Conservation (phyloP, 23 red algal species). For the Gracilaria domingensis region DNA sequence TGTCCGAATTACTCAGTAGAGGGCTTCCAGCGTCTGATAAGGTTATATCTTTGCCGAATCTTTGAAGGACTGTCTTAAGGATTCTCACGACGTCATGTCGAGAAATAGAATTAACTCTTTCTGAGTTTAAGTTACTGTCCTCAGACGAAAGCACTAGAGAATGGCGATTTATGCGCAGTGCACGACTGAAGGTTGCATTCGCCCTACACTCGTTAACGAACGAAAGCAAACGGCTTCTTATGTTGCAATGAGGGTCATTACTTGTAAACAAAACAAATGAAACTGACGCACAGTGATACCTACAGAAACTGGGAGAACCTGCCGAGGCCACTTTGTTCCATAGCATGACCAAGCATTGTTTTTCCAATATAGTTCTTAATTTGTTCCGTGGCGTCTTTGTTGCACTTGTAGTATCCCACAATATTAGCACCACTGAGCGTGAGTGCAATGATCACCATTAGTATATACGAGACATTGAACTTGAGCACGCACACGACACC, state of each 20-base stretch:
- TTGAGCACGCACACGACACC: conserved; percentile 95
- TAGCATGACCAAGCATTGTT: conserved; percentile 78
- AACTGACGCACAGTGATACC: background rate
- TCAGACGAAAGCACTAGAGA: background rate
- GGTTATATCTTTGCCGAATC: background rate
- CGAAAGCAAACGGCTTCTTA: background rate
- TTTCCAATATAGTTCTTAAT: conserved; percentile 80
- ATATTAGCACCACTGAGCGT: conserved; percentile 83
- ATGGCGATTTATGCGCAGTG: background rate
- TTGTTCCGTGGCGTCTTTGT: conserved; percentile 86
- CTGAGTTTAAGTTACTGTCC: background rate
- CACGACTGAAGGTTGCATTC: background rate
- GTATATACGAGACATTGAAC: conserved; percentile 90
- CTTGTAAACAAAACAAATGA: background rate
- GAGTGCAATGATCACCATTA: conserved; percentile 91
- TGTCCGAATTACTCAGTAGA: background rate
- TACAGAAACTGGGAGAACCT: conserved; percentile 33
- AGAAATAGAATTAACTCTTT: background rate
- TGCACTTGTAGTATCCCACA: conserved; percentile 91
- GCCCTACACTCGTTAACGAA: background rate
- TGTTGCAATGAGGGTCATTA: background rate
- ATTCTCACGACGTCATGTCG: background rate
- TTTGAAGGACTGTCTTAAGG: background rate
- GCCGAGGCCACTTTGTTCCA: conserved; percentile 63
- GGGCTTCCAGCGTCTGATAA: background rate